A percentile compares a stretch with the other conserved stretches of the same genome.
These are phyloP conservation scores for Pythium catenulatum DNA, from an alignment of 352 stramenopile genomes.

Conservation along the genomic window DNA sequence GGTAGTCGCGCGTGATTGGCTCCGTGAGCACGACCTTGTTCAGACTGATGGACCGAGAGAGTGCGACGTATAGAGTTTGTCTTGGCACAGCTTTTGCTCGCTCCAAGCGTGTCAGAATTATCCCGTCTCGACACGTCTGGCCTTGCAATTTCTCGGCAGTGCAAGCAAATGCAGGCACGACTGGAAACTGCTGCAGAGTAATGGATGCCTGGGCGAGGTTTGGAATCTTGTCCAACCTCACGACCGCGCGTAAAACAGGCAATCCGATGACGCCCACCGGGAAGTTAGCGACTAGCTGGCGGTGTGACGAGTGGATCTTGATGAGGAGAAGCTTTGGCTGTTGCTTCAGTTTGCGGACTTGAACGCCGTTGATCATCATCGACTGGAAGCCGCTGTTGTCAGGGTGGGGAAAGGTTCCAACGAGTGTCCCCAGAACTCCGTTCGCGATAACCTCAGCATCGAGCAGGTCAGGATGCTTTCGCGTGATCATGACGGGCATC, in stretches of 20 bases:
- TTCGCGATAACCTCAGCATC: constrained; percentile 9
- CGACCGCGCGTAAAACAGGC: not conserved
- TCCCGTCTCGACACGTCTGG: not conserved
- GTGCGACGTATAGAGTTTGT: constrained; percentile 10
- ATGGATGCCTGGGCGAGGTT: not conserved
- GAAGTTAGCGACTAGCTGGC: not conserved
- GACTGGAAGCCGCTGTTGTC: not conserved
- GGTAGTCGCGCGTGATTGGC: not conserved
- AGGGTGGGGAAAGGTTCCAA: not conserved
- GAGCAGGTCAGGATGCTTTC: not conserved
- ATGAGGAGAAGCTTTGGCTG: not conserved
- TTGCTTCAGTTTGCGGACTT: not conserved
- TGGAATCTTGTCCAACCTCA: not conserved
- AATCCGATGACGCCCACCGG: not conserved
- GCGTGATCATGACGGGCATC: constrained; percentile 13
- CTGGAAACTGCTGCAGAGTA: not conserved
- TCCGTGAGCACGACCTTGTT: not conserved
- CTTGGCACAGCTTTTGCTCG: not conserved
- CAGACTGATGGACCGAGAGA: not conserved
- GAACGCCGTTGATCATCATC: not conserved
- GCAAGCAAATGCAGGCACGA: not conserved
- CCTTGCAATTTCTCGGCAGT: not conserved
- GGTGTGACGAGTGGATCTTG: not conserved
- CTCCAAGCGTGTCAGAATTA: not conserved
- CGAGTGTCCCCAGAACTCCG: not conserved